These are phyloP conservation scores for Sarocladium oryzae DNA, from an alignment of 2,329 filamentous ascomycete species.

Conservation along the genomic window DNA sequence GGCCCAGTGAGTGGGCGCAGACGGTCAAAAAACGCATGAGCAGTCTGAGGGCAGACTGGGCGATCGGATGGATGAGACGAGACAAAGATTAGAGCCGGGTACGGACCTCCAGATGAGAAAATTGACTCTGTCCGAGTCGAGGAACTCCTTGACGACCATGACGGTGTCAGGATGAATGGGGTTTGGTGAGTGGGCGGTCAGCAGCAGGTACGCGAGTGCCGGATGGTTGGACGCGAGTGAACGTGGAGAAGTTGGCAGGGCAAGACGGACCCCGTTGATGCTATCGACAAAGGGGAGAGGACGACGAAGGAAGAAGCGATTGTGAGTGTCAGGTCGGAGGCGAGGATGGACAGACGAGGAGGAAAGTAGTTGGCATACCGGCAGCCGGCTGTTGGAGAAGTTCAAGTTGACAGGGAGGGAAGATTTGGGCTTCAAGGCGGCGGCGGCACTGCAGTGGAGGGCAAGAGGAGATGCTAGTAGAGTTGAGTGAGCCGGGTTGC, in stretches of 20 bases:
- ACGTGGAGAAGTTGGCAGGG: background rate
- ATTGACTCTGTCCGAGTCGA: slow-evolving; percentile 63
- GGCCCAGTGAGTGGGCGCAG: background rate
- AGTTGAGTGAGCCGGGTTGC: background rate
- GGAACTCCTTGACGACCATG: slow-evolving; percentile 52
- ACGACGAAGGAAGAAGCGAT: background rate
- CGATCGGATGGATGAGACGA: background rate
- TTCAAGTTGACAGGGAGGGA: slow-evolving; percentile 7
- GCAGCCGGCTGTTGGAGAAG: slow-evolving; percentile 9
- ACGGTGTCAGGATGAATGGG: slow-evolving; percentile 13
- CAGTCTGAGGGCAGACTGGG: background rate
- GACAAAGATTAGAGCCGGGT: slow-evolving; percentile 20
- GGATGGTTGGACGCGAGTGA: slow-evolving; percentile 8
- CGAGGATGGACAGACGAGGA: background rate
- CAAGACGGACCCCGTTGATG: background rate
- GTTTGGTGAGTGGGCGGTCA: slow-evolving; percentile 8
- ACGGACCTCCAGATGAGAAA: slow-evolving; percentile 66
- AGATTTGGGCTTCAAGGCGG: slow-evolving; percentile 7
- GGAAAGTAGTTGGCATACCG: slow-evolving; percentile 7
- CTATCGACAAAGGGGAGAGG: background rate
- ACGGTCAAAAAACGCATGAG: background rate
- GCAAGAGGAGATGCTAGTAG: background rate
- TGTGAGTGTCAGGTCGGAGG: background rate
- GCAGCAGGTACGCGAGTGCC: slow-evolving; percentile 7
- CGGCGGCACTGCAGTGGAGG: slow-evolving; percentile 1